Conservation (phyloP, 2,329 filamentous ascomycete species). For the Ophiostoma fasciatum region DNA sequence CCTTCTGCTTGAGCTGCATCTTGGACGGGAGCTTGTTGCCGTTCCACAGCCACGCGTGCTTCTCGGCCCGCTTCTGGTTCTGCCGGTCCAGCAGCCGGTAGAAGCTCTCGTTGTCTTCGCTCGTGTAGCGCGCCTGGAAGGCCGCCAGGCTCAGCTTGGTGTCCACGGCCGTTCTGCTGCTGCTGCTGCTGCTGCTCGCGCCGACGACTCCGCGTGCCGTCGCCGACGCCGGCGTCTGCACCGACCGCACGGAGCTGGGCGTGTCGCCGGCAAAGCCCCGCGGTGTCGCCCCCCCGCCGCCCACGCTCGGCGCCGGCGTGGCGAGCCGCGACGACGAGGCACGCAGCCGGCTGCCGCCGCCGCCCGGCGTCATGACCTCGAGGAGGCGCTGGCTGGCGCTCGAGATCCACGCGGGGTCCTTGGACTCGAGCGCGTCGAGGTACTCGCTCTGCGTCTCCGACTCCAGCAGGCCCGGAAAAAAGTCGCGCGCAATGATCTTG, state of each 20-base stretch:
- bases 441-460: constrained; percentile 83
- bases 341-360: constrained; percentile 15
- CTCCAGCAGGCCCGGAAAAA: constrained; percentile 84
- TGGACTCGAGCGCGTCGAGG: constrained; percentile 76
- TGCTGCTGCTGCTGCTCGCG: not conserved
- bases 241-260: constrained; percentile 38
- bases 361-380: constrained; percentile 70
- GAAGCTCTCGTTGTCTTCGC: constrained; percentile 96
- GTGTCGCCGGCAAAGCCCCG: constrained; percentile 58
- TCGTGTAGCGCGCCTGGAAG: constrained; percentile 90
- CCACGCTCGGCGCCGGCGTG: not conserved
- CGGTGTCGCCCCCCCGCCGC: constrained; percentile 36
- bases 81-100: constrained; percentile 83
- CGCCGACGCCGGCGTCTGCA: too few relatives aligned
- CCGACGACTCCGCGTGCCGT: too few relatives aligned
- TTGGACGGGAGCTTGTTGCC: constrained; percentile 79
- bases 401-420: constrained; percentile 72
- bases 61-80: constrained; percentile 69
- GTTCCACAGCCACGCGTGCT: constrained; percentile 78
- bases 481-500: constrained; percentile 90
- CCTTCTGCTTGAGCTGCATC: constrained; percentile 54
- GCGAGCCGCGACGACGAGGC: not conserved
- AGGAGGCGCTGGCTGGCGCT: constrained; percentile 58
- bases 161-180: constrained; percentile 39
- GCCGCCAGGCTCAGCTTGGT: constrained; percentile 66